Conservation (phyloP, 306 rosid species). For the Abrus pulchellus region DNA sequence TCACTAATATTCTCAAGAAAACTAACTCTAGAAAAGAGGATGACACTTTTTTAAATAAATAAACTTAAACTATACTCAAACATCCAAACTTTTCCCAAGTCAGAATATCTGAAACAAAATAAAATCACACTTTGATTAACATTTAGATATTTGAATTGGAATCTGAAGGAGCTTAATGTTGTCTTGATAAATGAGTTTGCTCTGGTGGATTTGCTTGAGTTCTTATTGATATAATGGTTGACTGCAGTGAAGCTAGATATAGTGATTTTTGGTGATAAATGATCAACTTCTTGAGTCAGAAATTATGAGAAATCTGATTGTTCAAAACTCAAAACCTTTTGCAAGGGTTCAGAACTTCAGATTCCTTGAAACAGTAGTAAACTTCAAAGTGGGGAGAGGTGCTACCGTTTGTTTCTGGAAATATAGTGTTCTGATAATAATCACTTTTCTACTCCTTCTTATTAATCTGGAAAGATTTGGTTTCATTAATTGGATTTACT, state of each 20-base stretch:
- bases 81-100: neutral
- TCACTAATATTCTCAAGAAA: neutral
- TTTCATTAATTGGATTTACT: neutral
- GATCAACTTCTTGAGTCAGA: slow-evolving; percentile 1
- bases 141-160: neutral
- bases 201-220: slow-evolving; percentile 3
- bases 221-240: neutral
- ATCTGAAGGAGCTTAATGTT: slow-evolving; percentile 3
- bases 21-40: neutral
- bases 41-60: neutral
- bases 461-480: neutral
- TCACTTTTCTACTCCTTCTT: neutral
- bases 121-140: neutral
- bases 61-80: neutral
- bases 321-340: slow-evolving; percentile 8
- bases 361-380: slow-evolving; percentile 4
- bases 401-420: slow-evolving; percentile 18
- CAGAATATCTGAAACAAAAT: neutral
- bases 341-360: neutral
- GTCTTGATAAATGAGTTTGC: neutral
- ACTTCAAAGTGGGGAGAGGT: neutral
- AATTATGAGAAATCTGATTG: slow-evolving; percentile 5
- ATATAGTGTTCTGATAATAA: neutral
- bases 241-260: slow-evolving; percentile 2
- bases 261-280: neutral